Evolutionary conservation across 169 alveolate species (phyloP).

Genomic region (Eimeria necatrix): DNA sequence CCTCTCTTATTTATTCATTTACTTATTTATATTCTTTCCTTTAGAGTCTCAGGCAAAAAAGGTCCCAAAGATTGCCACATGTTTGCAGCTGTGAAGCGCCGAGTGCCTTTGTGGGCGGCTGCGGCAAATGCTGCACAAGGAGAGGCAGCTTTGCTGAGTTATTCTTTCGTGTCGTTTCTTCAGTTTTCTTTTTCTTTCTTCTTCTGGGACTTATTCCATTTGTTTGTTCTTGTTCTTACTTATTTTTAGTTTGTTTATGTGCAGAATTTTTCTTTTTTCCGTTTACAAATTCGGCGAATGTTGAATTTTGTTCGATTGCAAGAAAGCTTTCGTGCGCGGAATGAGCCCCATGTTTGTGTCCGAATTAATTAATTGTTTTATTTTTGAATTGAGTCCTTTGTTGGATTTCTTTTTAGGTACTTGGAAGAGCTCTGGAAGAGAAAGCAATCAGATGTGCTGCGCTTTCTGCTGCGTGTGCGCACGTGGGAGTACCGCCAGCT

Average conservation of each 20-base stretch:
- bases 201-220: neutral
- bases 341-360: too few species aligned
- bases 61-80: too few species aligned
- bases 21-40: too few species aligned
- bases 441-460: constrained; percentile 99
- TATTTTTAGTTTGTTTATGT: neutral
- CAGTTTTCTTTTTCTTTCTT: neutral
- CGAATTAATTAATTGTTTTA: too few species aligned
- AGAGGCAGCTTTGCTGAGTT: neutral
- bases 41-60: too few species aligned
- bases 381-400: neutral
- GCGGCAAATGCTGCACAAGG: neutral
- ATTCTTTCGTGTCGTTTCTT: neutral
- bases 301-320: too few species aligned
- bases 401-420: constrained; percentile 86
- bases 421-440: constrained; percentile 99
- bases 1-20: too few species aligned
- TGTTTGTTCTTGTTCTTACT: neutral
- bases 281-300: neutral
- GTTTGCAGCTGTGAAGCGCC: too few species aligned
- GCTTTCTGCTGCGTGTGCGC: constrained; percentile 98
- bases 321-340: too few species aligned
- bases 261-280: neutral
- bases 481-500: constrained; percentile 99
- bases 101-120: neutral